Base-by-base conservation (phyloP, 805 yeast species). In the Saccharomycopsis fermentans region DNA sequence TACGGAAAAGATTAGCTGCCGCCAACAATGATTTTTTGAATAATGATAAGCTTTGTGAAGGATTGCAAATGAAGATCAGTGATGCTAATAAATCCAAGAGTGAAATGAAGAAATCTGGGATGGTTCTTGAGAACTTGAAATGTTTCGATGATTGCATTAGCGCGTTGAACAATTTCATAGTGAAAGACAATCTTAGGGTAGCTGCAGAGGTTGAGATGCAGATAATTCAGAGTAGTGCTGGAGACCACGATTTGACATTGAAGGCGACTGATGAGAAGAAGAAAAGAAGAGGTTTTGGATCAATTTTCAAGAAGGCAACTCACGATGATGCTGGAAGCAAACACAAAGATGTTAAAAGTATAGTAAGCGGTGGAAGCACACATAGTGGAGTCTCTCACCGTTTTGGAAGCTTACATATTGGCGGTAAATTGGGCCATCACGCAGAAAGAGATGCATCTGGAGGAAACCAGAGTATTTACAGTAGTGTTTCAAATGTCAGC, bases 151-250 rank as follows among this genome's bases (percentile, higher is more conserved):
- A 66, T 67, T 11, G 73, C 71, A 39, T 70, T 69, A 50, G 70
- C 66, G 11, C 79, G 1, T 74, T 91, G 58, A 78, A 83, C 56
- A 77, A 77, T 53, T 89, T 90, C 64, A 79, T 91, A 60, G 72
- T 77, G 52, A 83, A 85, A 62, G 99, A 94, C 68, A 83, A 88
- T 3, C 71, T 71, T 34, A 80, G 96, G 61, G 84, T 94, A 24
- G 76, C 77, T 47, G 80, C 85, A 12, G 96, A 90, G 67, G 98
- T 91, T 19, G 92, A 87, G 65, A 84, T 92, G 55, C 97, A 92
- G 70, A 83, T 94, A 29, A 90, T 94, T 64, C 94, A 89, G 69
- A 81, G 84, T 60, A 90, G 86, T 55, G 90, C 94, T 0, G 88
- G 86, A 1, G 91, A 84, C 59, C 77, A 80, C 65, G 94, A 87